A percentile compares a stretch with the other conserved stretches of the same genome.
These are phyloP conservation scores for Physcomitrellopsis africana DNA, from an alignment of 225 moss, liverwort and hornwort genomes.

Conservation along the genomic window DNA sequence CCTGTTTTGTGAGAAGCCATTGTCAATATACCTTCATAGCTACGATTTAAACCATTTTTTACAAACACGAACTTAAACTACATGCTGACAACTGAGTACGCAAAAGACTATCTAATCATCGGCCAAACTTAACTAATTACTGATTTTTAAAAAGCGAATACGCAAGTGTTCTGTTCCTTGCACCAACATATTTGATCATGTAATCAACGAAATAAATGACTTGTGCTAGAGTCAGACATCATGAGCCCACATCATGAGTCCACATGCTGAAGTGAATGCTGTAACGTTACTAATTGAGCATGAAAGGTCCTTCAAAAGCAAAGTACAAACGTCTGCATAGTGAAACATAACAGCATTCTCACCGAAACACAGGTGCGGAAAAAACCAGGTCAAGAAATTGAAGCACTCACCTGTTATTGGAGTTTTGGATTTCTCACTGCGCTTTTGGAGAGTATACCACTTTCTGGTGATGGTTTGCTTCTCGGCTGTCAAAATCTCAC, in stretches of 20 bases:
- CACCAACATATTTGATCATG: neutral
- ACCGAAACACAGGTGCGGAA: too few species aligned
- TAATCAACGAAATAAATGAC: neutral
- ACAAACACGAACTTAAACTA: neutral
- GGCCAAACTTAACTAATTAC: neutral
- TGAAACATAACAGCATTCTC: too few species aligned
- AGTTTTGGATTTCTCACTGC: constrained; percentile 71
- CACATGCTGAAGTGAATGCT: neutral
- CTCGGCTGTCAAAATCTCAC: constrained; percentile 58
- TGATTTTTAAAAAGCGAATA: neutral
- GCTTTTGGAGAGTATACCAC: constrained; percentile 71
- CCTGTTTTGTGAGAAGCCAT: constrained; percentile 33
- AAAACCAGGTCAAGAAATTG: too few species aligned
- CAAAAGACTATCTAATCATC: neutral
- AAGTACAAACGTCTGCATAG: too few species aligned
- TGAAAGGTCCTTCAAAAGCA: too few species aligned
- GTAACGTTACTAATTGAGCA: too few species aligned
- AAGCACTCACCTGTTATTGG: constrained; percentile 55
- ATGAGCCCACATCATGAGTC: neutral
- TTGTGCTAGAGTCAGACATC: neutral
- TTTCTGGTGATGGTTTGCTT: constrained; percentile 60
- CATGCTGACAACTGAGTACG: neutral
- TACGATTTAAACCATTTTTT: neutral
- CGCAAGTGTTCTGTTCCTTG: neutral
- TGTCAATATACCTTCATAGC: constrained; percentile 9